phyloP scores from a whole-genome alignment of 495 filamentous ascomycete species.

The Chaetomium tenue region DNA sequence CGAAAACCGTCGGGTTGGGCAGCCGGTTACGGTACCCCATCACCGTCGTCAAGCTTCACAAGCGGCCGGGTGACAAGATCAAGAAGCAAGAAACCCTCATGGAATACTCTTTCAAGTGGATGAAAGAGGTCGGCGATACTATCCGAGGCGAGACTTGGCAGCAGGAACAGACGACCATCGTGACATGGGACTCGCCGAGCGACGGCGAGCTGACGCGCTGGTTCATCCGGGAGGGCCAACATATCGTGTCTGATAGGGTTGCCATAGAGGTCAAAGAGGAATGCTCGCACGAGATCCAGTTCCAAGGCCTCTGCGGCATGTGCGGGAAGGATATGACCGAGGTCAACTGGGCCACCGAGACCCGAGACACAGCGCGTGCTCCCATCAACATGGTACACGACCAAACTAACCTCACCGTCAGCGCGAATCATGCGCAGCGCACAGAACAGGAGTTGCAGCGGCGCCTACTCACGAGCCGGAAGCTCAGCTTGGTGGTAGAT shows the following conservation, averaged over 20 bases:
- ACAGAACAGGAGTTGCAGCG: slow-evolving; percentile 84
- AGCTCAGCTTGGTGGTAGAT: slow-evolving; percentile 93
- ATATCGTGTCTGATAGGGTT: slow-evolving; percentile 57
- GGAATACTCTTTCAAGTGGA: slow-evolving; percentile 77
- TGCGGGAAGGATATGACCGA: slow-evolving; percentile 98
- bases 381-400: slow-evolving; percentile 92
- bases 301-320: slow-evolving; percentile 79
- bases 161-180: slow-evolving; percentile 60
- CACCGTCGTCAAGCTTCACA: slow-evolving; percentile 84
- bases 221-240: slow-evolving; percentile 69
- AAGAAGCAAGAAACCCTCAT: slow-evolving; percentile 72
- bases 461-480: slow-evolving; percentile 71
- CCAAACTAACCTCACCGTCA: slow-evolving; percentile 75
- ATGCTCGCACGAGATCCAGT: slow-evolving; percentile 89
- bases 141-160: slow-evolving; percentile 59
- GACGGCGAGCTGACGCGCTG: slow-evolving; percentile 76
- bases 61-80: slow-evolving; percentile 69
- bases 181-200: slow-evolving; percentile 74
- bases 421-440: slow-evolving; percentile 67
- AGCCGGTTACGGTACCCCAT: slow-evolving; percentile 82
- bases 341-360: slow-evolving; percentile 51
- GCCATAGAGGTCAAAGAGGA: slow-evolving; percentile 84
- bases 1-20: slow-evolving; percentile 50
- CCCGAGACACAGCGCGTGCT: slow-evolving; percentile 68
- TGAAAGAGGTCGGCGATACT: slow-evolving; percentile 69